Percentiles rank a stretch among this genome's conserved stretches.
phyloP scores from a whole-genome alignment of 192 early-diverging fungal genomes.

The Borealophlyctis nickersoniae region DNA sequence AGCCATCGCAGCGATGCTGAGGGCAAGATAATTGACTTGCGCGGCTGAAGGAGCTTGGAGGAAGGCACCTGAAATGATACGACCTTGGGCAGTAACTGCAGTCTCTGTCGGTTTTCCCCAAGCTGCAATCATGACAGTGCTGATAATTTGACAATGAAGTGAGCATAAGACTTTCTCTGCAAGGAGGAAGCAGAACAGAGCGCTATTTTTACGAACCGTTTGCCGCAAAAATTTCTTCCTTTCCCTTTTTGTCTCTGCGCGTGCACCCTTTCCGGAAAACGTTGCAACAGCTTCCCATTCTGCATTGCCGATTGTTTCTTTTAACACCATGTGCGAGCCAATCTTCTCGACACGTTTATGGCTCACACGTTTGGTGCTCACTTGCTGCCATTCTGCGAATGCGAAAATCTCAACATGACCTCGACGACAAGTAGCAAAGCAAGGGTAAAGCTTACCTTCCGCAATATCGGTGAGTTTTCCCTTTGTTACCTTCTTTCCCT shows the following conservation, averaged over 20 bases:
- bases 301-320: slow-evolving; percentile 33
- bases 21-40: slow-evolving; percentile 33
- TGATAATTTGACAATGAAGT: background rate
- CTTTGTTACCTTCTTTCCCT: slow-evolving; percentile 18
- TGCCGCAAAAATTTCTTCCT: slow-evolving; percentile 19
- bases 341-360: slow-evolving; percentile 30
- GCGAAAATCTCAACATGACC: background rate
- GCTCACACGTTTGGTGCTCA: slow-evolving; percentile 27
- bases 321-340: slow-evolving; percentile 31
- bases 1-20: slow-evolving; percentile 32
- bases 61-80: slow-evolving; percentile 12
- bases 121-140: slow-evolving; percentile 7
- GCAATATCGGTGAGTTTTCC: slow-evolving; percentile 25
- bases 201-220: background rate
- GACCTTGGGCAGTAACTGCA: slow-evolving; percentile 18
- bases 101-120: slow-evolving; percentile 3
- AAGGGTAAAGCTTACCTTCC: background rate
- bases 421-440: background rate
- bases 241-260: slow-evolving; percentile 12
- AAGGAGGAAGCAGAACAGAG: background rate
- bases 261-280: slow-evolving; percentile 11
- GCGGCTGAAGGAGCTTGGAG: no score
- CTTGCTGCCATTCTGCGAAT: background rate
- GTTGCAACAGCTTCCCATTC: slow-evolving; percentile 34
- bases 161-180: background rate